Base-by-base conservation (phyloP, 371 early-diverging fungal species). In the Lichtheimia ramosa region DNA sequence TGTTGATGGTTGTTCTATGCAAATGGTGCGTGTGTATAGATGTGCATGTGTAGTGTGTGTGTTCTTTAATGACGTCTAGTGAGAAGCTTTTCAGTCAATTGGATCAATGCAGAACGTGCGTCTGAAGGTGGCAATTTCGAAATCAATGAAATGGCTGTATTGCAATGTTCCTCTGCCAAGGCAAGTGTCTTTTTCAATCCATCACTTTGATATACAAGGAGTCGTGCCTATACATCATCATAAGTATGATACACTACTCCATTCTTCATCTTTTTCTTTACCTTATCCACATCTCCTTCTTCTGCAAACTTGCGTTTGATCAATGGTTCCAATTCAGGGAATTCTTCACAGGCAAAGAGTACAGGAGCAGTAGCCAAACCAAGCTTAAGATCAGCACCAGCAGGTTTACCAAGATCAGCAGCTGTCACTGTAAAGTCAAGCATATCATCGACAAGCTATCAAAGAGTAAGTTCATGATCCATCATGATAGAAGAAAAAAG, bases 361-460 rank as follows among this genome's bases (percentile, higher is more conserved):
- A 97, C 95, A 0, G 98, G 98, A 3, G 96, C 97, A 13, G 97
- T 96, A 0, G 95, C 93, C 62, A 94, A 74, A 4, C 94, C 96
- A 6, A 93, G 79, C 65, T 90, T 84, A 48, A 95, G 68, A 62
- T 95, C 95, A 2, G 94, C 93, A 18, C 92, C 94, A 3, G 83
- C 91, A 12, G 95, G 95, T 68, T 96, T 97, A 24, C 96, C 97
- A 21, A 96, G 75, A 50, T 91, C 86, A 20, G 89, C 86, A 1
- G 92, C 81, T 16, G 86, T 75, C 10, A 83, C 86, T 1, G 92
- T 88, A 70, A 95, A 96, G 62, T 96, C 96, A 20, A 96, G 83
- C 87, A 96, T 82, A 68, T 97, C 98, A 75, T 96, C 96, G 15
- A 92, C 86, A 8, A 94, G 73, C 92, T 93, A 81, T 8, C 34